A percentile compares a stretch with the other conserved stretches of the same genome.
phyloP scores from a whole-genome alignment of 148 eudicot genomes.

The Pouteria glomerata region DNA sequence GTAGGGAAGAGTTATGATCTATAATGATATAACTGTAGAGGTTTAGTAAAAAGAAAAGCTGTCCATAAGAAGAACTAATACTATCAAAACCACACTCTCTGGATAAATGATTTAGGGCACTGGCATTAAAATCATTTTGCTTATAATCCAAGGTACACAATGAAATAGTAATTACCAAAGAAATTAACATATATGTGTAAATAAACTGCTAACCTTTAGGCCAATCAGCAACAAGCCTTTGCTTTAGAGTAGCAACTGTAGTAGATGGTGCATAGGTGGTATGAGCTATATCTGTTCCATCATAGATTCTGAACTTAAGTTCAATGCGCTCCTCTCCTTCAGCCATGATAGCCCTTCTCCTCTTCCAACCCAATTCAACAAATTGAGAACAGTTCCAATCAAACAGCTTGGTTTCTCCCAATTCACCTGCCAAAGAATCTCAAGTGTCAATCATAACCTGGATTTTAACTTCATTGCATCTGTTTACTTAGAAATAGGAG shows the following conservation, averaged over 20 bases:
- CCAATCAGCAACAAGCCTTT: constrained; percentile 54
- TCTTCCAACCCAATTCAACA: constrained; percentile 3
- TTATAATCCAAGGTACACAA: constrained; percentile 3
- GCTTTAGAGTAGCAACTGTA: constrained; percentile 46
- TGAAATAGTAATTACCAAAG: neutral
- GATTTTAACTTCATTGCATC: neutral
- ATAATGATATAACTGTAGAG: too few relatives aligned
- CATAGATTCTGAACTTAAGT: constrained; percentile 49
- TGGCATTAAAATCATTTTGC: neutral
- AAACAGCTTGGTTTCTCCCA: constrained; percentile 17
- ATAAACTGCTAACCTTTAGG: constrained; percentile 38
- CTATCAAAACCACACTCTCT: neutral
- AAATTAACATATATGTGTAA: constrained; percentile 13
- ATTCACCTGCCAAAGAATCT: constrained; percentile 27
- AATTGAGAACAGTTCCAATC: constrained; percentile 3
- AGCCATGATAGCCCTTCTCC: constrained; percentile 37
- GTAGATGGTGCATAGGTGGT: constrained; percentile 37
- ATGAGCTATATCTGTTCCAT: constrained; percentile 54
- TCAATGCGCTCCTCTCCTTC: constrained; percentile 40
- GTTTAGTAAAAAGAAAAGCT: neutral
- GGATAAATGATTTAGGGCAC: neutral
- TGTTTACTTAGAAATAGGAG: neutral
- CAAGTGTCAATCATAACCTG: neutral
- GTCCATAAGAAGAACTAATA: neutral
- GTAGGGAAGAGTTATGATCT: neutral